These are phyloP conservation scores for Umbelopsis sp. DNA, from an alignment of 192 early-diverging fungal species.

Conservation along the genomic window DNA sequence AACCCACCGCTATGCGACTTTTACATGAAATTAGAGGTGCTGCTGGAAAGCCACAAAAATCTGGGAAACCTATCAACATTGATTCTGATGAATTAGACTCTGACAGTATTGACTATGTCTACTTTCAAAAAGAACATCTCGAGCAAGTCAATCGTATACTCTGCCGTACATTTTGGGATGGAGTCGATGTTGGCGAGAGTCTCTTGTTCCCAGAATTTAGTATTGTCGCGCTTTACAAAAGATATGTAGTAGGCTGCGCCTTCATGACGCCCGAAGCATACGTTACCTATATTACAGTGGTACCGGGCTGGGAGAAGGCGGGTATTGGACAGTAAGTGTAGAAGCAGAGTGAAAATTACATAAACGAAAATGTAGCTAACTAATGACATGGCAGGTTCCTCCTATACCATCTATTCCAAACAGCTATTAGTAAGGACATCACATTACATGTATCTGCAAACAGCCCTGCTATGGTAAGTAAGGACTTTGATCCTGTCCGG, in stretches of 20 bases:
- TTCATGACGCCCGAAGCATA: conserved; percentile 93
- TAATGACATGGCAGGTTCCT: conserved; percentile 25
- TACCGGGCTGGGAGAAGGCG: conserved; percentile 81
- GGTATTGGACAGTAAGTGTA: conserved; percentile 75
- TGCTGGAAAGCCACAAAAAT: conserved; percentile 12
- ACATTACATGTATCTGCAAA: conserved; percentile 93
- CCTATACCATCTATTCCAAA: conserved; percentile 82
- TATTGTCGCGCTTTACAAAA: conserved; percentile 80
- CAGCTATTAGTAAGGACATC: conserved; percentile 73
- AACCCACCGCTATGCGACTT: conserved; percentile 48
- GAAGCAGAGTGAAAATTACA: not conserved
- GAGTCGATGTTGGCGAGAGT: conserved; percentile 87
- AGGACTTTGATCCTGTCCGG: not conserved
- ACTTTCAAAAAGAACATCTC: conserved; percentile 72
- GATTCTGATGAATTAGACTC: conserved; percentile 36
- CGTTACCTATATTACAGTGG: conserved; percentile 85
- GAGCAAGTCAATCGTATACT: conserved; percentile 77
- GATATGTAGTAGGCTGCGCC: conserved; percentile 84
- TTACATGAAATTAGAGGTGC: conserved; percentile 47
- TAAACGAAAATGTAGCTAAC: not conserved
- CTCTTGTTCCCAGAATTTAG: conserved; percentile 83
- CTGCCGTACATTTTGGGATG: conserved; percentile 82
- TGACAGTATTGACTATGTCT: conserved; percentile 77
- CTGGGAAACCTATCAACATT: conserved; percentile 30
- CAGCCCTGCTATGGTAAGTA: conserved; percentile 83